Evolutionary conservation across 352 stramenopile species (phyloP).

Genomic region (Pythium folliculosum): DNA sequence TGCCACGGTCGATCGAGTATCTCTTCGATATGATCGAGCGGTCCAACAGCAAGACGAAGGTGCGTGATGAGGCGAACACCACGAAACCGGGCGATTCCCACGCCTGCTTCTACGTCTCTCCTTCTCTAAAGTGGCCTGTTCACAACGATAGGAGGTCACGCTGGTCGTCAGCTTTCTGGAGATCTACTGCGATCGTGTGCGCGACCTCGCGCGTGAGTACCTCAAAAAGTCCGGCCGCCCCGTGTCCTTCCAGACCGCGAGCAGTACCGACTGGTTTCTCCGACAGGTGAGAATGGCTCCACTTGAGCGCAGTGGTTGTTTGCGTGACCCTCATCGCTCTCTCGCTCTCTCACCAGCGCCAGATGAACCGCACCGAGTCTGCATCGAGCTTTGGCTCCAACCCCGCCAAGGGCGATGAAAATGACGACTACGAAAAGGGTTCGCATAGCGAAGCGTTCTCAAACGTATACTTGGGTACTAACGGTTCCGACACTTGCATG

Average conservation of each 20-base stretch:
- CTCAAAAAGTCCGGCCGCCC: conserved; percentile 65
- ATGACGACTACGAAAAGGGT: conserved; percentile 87
- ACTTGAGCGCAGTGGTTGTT: too few species aligned
- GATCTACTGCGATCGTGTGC: conserved; percentile 93
- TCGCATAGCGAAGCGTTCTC: not conserved
- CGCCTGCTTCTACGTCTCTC: not conserved
- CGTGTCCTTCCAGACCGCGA: conserved; percentile 80
- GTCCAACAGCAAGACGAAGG: conserved; percentile 61
- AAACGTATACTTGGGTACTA: not conserved
- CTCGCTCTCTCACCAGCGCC: conserved; percentile 34
- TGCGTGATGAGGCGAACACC: not conserved
- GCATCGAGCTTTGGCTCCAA: conserved; percentile 69
- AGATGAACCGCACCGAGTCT: conserved; percentile 70
- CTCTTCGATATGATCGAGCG: conserved; percentile 86
- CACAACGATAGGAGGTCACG: conserved; percentile 56
- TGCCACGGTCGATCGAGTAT: conserved; percentile 90
- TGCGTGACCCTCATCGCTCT: not conserved
- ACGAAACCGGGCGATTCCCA: not conserved
- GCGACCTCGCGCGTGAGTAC: conserved; percentile 90
- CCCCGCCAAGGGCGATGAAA: conserved; percentile 51
- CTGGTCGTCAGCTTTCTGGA: conserved; percentile 92
- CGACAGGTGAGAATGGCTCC: conserved; percentile 44
- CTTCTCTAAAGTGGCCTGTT: not conserved
- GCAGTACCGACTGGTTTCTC: conserved; percentile 82
- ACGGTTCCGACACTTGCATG: not conserved